Percentiles rank a stretch among this genome's conserved stretches.
These are phyloP conservation scores for Aureobasidium lini DNA, from an alignment of 2,329 filamentous ascomycete species.

Conservation along the genomic window DNA sequence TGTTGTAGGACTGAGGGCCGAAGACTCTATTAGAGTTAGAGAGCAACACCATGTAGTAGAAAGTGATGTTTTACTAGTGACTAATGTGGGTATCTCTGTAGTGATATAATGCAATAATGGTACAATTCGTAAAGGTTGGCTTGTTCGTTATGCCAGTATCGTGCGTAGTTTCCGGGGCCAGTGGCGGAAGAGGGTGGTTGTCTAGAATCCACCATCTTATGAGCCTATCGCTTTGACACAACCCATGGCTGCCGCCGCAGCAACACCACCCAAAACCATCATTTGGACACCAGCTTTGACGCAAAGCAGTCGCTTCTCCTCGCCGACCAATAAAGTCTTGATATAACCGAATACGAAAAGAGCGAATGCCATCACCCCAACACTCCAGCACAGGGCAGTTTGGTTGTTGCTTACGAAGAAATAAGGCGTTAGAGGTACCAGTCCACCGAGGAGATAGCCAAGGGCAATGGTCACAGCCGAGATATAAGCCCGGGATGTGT, in stretches of 20 bases:
- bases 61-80: no score
- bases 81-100: not conserved
- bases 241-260: conserved; percentile 46
- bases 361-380: conserved; percentile 53
- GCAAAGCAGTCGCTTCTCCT: conserved; percentile 21
- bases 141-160: not conserved
- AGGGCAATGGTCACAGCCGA: conserved; percentile 60
- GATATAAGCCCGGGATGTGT: conserved; percentile 34
- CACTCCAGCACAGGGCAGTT: conserved; percentile 51
- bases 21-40: not conserved
- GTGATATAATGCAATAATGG: not conserved
- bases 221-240: conserved; percentile 12
- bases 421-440: conserved; percentile 65
- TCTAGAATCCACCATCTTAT: not conserved
- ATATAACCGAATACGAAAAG: conserved; percentile 57
- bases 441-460: conserved; percentile 62
- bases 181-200: not conserved
- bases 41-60: no score
- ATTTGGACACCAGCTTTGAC: conserved; percentile 50
- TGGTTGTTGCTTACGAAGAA: conserved; percentile 44
- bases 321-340: conserved; percentile 50
- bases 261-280: conserved; percentile 56
- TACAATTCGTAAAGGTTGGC: not conserved
- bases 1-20: not conserved
- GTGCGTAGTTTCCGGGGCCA: not conserved